Evolutionary conservation across 1,139 yeast species (phyloP), one percentile per base, ranked within the genome.

Genomic region (Blastobotrys malaysiensis): DNA sequence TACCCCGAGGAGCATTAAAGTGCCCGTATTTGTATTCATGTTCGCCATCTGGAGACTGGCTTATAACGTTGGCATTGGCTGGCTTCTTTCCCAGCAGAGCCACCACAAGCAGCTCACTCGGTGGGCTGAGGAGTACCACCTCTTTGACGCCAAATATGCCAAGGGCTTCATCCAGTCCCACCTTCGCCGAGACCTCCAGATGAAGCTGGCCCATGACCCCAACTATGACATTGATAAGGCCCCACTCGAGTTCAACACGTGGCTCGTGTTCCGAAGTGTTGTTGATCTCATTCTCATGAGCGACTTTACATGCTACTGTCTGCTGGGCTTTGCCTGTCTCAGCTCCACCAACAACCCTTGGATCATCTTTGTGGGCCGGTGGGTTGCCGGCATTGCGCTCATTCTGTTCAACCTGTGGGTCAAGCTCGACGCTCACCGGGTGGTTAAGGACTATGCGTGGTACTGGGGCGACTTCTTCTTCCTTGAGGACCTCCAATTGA

Each of bases 391-490:
- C n/a, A 59, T 71, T 26, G 60, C 64, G 6, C 76, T 88, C 61
- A 80, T 87, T 56, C 61, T 84, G 49, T 88, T 88, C 74, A 88
- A 88, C 66, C 75, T 86, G 46, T 88, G 95, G 95, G 96, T 88
- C 51, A 88, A 88, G 68, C 74, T 88, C 14, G 93, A 88, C 70
- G 96, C 96, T 43, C 96, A 88, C 68, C 80, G 90, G 61, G 91
- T 89, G 21, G 91, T 88, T 55, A 88, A 88, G 67, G 96, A 88
- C 69, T 89, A 84, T 67, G 96, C 96, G 11, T 88, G 96, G 96
- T 88, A 88, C 70, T 88, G 96, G 96, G 96, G 96, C 31, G 96
- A 88, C 69, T 88, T 88, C 73, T 88, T 88, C 77, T 87, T 86
- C 71, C 78, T 91, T 58, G 86, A 88, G 67, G 88, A 88, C 62